A percentile compares a stretch with the other conserved stretches of the same genome.
Conservation (phyloP, 306 rosid species). For the Elaeagnus macrophylla region DNA sequence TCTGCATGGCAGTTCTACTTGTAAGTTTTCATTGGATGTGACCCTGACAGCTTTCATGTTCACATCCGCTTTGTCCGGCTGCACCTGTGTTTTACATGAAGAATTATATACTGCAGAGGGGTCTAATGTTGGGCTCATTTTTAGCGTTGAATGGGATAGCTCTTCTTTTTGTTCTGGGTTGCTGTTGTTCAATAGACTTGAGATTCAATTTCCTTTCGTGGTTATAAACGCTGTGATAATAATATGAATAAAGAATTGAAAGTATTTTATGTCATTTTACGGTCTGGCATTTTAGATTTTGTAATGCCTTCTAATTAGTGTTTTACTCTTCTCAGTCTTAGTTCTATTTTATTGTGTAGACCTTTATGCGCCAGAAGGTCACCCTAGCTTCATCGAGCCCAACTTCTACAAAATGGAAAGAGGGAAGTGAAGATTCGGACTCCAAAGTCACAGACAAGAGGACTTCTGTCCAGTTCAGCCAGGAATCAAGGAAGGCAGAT, state of each 20-base stretch:
- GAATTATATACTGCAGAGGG: no score
- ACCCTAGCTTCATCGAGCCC: slow-evolving; percentile 53
- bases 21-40: no score
- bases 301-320: slow-evolving; percentile 4
- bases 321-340: background rate
- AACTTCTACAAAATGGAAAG: slow-evolving; percentile 32
- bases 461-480: slow-evolving; percentile 11
- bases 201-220: background rate
- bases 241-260: background rate
- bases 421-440: slow-evolving; percentile 25
- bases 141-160: no score
- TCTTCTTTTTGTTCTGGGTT: background rate
- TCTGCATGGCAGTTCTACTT: no score
- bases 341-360: slow-evolving; percentile 26
- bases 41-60: no score
- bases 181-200: slow-evolving; percentile 1
- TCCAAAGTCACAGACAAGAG: slow-evolving; percentile 20
- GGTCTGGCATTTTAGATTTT: background rate
- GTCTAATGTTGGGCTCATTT: no score
- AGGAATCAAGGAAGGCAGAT: slow-evolving; percentile 29
- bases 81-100: no score
- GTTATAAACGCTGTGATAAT: background rate
- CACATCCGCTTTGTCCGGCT: no score
- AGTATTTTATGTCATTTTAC: background rate
- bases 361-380: slow-evolving; percentile 91